Base-by-base conservation (phyloP, 768 basidiomycete genomes). In the Lepiota venenata region DNA sequence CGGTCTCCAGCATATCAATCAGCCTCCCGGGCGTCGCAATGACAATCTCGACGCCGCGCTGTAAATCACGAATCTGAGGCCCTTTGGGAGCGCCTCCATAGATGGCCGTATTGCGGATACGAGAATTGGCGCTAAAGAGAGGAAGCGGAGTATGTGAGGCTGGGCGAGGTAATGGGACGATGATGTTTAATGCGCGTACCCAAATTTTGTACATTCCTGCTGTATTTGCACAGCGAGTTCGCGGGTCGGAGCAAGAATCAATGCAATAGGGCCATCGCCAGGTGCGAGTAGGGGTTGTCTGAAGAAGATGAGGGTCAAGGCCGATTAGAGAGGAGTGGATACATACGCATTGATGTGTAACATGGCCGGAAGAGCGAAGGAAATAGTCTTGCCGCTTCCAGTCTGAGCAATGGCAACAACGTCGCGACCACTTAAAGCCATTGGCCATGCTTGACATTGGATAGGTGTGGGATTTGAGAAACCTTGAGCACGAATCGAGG, bases 11-110 rank as follows among this genome's bases (percentile, higher is more conserved):
- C 97, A 99, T 98, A 68, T 99, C 97, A 62, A 99, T 99, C 60
- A 99, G 78, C 60, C 97, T 93, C 64, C 97, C 97, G 8, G 97
- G 97, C n/a, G 97, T 99, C n/a, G 97, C 97, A 61, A 99, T 98
- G 58, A 96, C 94, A 55, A 99, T 85, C 70, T 99, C 97, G 10
- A 96, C 93, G 47, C 97, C 97, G 51, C 95, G 88, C 68, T 95
- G 93, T 50, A 99, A 76, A 70, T 99, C 97, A 60, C 97, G 91
- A 63, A 98, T 97, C 73, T 99, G 97, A 25, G 91, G 93, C 6
- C 97, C 97, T 69, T 99, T 99, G 21, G 97, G 95, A 0, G 96
- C 97, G 71, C 97, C 97, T 53, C 97, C 97, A 68, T 98, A 99
- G 61, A 99, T 93, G 46, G 96, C 97, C 20, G 96, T 98, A 73